Percentiles rank a stretch among this genome's conserved stretches.
phyloP scores from a whole-genome alignment of 2,329 filamentous ascomycete species.

The Ampelomyces quisqualis region DNA sequence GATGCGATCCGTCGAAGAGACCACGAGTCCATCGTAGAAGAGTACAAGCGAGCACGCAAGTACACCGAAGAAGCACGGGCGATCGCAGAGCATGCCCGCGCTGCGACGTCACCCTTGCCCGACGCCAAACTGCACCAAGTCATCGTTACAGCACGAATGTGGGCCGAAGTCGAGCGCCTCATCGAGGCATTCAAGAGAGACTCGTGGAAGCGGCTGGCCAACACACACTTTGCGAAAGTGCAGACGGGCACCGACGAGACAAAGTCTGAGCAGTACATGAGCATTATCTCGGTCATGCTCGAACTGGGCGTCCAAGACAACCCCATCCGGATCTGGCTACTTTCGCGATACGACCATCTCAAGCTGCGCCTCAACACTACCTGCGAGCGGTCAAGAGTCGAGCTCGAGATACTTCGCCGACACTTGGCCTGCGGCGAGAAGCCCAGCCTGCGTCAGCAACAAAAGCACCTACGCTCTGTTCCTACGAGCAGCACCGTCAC shows the following conservation, averaged over 20 bases:
- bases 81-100: conserved; percentile 59
- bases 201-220: conserved; percentile 77
- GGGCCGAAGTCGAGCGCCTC: conserved; percentile 88
- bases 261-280: conserved; percentile 80
- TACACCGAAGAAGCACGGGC: conserved; percentile 76
- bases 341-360: conserved; percentile 84
- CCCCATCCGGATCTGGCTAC: conserved; percentile 93
- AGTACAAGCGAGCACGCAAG: conserved; percentile 79
- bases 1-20: conserved; percentile 90
- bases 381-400: conserved; percentile 82
- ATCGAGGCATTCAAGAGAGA: conserved; percentile 85
- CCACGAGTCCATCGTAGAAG: conserved; percentile 82
- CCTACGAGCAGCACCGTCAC: conserved; percentile 63
- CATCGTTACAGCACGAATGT: conserved; percentile 87
- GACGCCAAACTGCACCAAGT: conserved; percentile 84
- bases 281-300: conserved; percentile 83
- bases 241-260: conserved; percentile 49
- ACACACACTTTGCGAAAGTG: conserved; percentile 59
- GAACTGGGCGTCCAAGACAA: conserved; percentile 94
- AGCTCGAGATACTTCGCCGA: conserved; percentile 87
- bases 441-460: conserved; percentile 67
- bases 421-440: conserved; percentile 73
- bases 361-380: conserved; percentile 79
- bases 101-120: conserved; percentile 58
- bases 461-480: conserved; percentile 73